Base-by-base conservation (phyloP, 768 basidiomycete species). In the Mycena belliarum region DNA sequence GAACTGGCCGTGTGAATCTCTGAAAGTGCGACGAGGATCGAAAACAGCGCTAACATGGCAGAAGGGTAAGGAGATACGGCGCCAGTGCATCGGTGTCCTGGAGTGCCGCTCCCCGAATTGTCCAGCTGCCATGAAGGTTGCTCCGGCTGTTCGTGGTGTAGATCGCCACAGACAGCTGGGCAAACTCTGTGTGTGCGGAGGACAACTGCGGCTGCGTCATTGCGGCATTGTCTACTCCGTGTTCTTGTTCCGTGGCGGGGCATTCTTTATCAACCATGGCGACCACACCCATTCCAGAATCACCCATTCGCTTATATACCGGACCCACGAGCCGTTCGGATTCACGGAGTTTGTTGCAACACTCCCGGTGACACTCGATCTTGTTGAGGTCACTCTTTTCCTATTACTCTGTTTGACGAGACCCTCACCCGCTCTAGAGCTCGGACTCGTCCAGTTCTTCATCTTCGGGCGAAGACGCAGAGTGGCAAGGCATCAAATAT, bases 141-240 rank as follows among this genome's bases (percentile, higher is more conserved):
- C 49, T 8, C 56, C 49, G 0, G 56, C 49, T 0, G 2, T 26
- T 24, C 56, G 56, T 6, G 43, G 35, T 5, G 25, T 51, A 9
- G 43, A 51, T n/a, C 56, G 37, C 20, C 37, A 51, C 24, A 24
- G 50, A 8, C 56, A 57, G n/a, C 45, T 51, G 6, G n/a, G 23
- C 8, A 37, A 23, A 16, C 0, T 23, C 1, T 57, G 56, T 33
- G 16, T 15, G 4, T 57, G 56, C 21, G 55, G 55, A 24, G 55
- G 46, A 18, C 1, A 2, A 4, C 4, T 46, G 29, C 29, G 29
- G 14, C 29, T 32, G 6, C 29, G 29, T 14, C 7, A 14, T 0
- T 57, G 56, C 15, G 56, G 56, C 8, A 24, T 57, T n/a, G 49
- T 50, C 16, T 57, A 1, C 8, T 50, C 56, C 4, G 20, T 23